Conservation (phyloP, 768 basidiomycete genomes). For the Trametes gibbosa region DNA sequence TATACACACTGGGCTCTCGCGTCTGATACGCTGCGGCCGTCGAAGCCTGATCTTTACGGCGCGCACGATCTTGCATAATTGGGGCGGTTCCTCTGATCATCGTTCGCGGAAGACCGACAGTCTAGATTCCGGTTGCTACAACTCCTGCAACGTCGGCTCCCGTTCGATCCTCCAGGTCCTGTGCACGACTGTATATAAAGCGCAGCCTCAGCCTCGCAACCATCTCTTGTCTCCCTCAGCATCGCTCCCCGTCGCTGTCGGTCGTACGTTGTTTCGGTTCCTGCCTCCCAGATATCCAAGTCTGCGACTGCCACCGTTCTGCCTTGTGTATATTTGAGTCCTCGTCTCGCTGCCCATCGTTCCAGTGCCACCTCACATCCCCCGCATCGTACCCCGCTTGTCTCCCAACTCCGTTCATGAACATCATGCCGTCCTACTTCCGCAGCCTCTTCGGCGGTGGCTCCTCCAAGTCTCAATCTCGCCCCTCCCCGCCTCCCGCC, state of each 20-base stretch:
- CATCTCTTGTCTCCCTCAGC: conserved; percentile 17
- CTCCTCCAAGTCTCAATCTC: conserved; percentile 42
- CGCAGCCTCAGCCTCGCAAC: conserved; percentile 12
- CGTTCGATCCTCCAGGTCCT: background rate
- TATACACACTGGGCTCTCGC: conserved; percentile 10
- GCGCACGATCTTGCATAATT: conserved; percentile 19
- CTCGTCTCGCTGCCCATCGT: conserved; percentile 1
- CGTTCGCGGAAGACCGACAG: conserved; percentile 16
- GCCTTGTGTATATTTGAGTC: conserved; percentile 11
- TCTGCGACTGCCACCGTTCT: background rate
- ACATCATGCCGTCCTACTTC: conserved; percentile 48
- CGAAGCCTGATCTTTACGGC: conserved; percentile 15
- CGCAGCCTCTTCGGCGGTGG: conserved; percentile 44
- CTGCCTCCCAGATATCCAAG: background rate
- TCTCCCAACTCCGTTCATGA: background rate
- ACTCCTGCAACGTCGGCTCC: background rate
- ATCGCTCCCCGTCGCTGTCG: conserved; percentile 4
- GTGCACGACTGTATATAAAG: conserved; percentile 3
- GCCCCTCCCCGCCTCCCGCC: conserved; percentile 37
- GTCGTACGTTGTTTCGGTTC: conserved; percentile 7
- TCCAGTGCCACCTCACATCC: conserved; percentile 6
- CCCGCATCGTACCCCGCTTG: background rate
- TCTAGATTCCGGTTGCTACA: conserved; percentile 17
- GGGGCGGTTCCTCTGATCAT: conserved; percentile 22
- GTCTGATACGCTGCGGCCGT: conserved; percentile 19